Conservation (phyloP, 2,329 filamentous ascomycete genomes). For the Colletotrichum sp. region DNA sequence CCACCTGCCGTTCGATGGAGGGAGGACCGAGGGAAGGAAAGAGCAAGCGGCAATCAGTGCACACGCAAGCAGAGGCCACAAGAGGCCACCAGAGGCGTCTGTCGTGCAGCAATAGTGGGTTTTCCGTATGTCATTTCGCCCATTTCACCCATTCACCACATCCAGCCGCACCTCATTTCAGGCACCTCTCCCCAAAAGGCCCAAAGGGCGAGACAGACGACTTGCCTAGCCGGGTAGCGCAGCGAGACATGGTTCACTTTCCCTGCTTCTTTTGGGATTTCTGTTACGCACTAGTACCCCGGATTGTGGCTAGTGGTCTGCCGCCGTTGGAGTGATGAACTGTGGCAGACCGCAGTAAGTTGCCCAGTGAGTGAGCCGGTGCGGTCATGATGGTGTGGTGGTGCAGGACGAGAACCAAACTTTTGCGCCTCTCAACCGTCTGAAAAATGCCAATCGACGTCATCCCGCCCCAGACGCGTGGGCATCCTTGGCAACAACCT, state of each 20-base stretch:
- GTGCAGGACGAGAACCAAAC: not conserved
- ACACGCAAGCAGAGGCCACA: not conserved
- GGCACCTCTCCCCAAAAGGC: not conserved
- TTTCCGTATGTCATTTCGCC: not conserved
- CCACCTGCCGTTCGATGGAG: not conserved
- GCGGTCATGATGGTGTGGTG: constrained; percentile 4
- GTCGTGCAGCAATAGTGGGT: not conserved
- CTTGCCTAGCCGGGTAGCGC: not conserved
- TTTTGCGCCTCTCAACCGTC: not conserved
- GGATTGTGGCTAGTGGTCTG: constrained; percentile 15
- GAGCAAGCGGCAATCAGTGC: not conserved
- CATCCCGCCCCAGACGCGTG: constrained; percentile 16
- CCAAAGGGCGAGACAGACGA: not conserved
- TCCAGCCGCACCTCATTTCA: not conserved
- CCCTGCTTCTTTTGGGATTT: not conserved
- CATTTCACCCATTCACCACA: not conserved
- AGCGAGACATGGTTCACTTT: not conserved
- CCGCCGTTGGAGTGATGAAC: not conserved
- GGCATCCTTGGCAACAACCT: not conserved
- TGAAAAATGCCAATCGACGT: constrained; percentile 2
- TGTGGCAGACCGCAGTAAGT: not conserved
- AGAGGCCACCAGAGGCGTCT: not conserved
- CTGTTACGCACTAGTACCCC: constrained; percentile 9
- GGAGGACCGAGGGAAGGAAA: not conserved
- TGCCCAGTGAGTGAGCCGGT: not conserved